Evolutionary conservation across 2,329 filamentous ascomycete genomes (phyloP), one percentile per base, ranked within the genome.

Genomic region (Ciborinia camelliae): DNA sequence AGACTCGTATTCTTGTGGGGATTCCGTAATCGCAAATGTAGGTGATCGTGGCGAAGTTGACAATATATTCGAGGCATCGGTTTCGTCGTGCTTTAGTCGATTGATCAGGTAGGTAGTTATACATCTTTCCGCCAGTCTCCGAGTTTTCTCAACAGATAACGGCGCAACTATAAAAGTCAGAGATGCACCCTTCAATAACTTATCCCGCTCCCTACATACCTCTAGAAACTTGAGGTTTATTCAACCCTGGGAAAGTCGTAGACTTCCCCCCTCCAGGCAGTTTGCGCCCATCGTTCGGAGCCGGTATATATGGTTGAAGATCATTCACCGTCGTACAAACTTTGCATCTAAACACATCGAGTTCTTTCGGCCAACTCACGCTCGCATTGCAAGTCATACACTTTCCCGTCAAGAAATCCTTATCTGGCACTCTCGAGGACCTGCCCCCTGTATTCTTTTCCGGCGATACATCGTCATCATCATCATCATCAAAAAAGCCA

Each of bases 281-380:
- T 52, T 67, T 69, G 62, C 28, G 53, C n/a, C 62, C 53, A 26
- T 64, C 53, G 26, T 37, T 43, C 4, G 45, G 15, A 26, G 15
- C 14, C n/a, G 53, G 45, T 23, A 18, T 43, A 37, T 75, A 65
- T 50, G 82, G 81, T 66, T 84, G 81, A 61, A 96, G 76, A 74
- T 96, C 92, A 74, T 96, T 96, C 74, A 97, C 87, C 23, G 90
- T 95, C 72, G 90, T 79, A 76, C 92, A 97, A 63, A 91, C 89
- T 50, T 90, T 90, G 76, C 92, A 97, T 71, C 91, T 85, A 76
- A 95, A 96, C 45, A 89, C 84, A 43, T 84, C 84, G 67, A 92
- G 78, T 62, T 88, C 85, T 67, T 83, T 85, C 2, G 91, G 91
- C 88, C 92, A 96, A 64, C 89, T 84, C 69, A 96, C 88, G 64